Evolutionary conservation across 345 rosid species (phyloP).

Genomic region (Physaria fendleri): DNA sequence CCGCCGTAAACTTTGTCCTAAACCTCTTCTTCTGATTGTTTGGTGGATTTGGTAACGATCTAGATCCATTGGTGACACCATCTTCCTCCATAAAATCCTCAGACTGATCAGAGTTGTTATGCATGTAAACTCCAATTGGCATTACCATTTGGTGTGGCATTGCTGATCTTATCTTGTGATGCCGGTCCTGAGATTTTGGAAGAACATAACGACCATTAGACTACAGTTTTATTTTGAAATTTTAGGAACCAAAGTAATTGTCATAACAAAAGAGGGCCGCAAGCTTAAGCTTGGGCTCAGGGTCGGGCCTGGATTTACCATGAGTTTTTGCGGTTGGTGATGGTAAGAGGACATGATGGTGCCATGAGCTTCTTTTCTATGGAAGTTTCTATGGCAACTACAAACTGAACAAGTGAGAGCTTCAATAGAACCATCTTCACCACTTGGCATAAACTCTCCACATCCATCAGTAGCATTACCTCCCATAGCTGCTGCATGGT

Average conservation of each 20-base stretch:
- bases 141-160: constrained; percentile 70
- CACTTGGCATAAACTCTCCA: constrained; percentile 97
- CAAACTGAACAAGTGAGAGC: constrained; percentile 90
- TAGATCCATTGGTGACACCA: no score
- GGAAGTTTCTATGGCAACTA: constrained; percentile 91
- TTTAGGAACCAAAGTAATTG: no score
- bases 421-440: constrained; percentile 82
- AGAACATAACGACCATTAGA: no score
- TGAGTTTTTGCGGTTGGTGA: constrained; percentile 17
- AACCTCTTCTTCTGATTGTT: constrained; percentile 60
- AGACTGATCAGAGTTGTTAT: constrained; percentile 40
- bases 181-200: no score
- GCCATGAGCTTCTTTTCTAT: constrained; percentile 69
- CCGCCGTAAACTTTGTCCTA: constrained; percentile 83
- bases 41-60: constrained; percentile 29
- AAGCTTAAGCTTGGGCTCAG: no score
- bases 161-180: constrained; percentile 36
- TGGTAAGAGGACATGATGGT: no score
- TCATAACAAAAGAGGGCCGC: no score
- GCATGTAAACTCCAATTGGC: constrained; percentile 36
- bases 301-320: no score
- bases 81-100: constrained; percentile 53
- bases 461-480: constrained; percentile 94
- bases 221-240: no score
- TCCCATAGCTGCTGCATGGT: constrained; percentile 94